Base-by-base conservation (phyloP, 805 yeast genomes). In the Saturnispora besseyi region DNA sequence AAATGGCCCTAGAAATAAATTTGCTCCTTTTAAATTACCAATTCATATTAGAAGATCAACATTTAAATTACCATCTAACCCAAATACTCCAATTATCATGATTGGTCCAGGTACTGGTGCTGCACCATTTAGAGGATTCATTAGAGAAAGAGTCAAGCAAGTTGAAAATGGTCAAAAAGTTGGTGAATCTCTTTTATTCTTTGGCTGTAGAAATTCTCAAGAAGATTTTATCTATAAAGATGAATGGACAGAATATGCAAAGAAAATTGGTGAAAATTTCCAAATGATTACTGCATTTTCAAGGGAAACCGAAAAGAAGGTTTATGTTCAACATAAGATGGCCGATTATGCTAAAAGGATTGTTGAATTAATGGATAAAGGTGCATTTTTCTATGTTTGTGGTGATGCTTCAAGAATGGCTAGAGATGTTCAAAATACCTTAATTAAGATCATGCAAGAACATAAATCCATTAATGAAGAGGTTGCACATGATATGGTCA, bases 61-160 rank as follows among this genome's bases (percentile, higher is more conserved):
- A 50, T 91, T 91, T 72, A 87, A 86, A 70, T 74, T 90, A 55
- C 98, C 98, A 10, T 72, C 83, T 12, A 82, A 84, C 60, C 76
- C 87, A 29, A 65, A 73, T 1, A 77, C 79, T 32, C 96, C 98
- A 9, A 76, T 91, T 15, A 83, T 91, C 54, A 77, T 90, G 83
- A 77, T 91, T 57, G 96, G 97, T 22, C 96, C 96, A 34, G 98
- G 98, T 52, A 89, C 96, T 5, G 98, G 98, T 61, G 86, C 90
- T 45, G 97, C 98, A 2, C 98, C 98, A 51, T 86, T 89, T 72
- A 79, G 97, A 65, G 98, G 91, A 1, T 91, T 91, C 57, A 58
- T 73, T 69, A 69, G 84, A 40, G 96, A 95, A 46, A 76, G 79
- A 54, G 77, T 82, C 50, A 46, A 86, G 21, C 72, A 91, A 52